Evolutionary conservation across 768 basidiomycete species (phyloP).

Genomic region (Auricularia sp.): DNA sequence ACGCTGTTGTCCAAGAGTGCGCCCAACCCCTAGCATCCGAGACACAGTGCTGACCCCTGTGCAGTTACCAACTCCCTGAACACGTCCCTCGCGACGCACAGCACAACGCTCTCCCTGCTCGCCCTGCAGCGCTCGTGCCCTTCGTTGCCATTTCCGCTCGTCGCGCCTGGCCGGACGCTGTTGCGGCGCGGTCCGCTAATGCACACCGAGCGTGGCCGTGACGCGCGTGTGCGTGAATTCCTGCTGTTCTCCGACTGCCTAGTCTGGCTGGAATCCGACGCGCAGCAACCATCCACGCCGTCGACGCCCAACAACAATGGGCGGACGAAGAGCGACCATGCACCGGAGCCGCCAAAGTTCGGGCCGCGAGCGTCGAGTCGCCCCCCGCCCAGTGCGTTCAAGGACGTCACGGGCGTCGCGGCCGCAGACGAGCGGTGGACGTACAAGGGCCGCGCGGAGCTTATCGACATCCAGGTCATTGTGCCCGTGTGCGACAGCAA

Average conservation of each 20-base stretch:
- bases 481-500: conserved; percentile 40
- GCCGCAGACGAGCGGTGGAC: conserved; percentile 48
- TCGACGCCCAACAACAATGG: neutral
- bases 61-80: conserved; percentile 72
- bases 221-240: conserved; percentile 54
- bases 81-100: conserved; percentile 67
- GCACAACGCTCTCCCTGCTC: conserved; percentile 64
- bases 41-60: neutral
- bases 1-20: conserved; percentile 67
- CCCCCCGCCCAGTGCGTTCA: conserved; percentile 6
- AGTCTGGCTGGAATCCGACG: conserved; percentile 59
- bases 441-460: conserved; percentile 57
- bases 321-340: conserved; percentile 24
- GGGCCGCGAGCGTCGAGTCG: conserved; percentile 52
- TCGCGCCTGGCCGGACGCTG: conserved; percentile 71
- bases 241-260: conserved; percentile 77
- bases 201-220: conserved; percentile 36
- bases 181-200: conserved; percentile 57
- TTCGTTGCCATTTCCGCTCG: conserved; percentile 67
- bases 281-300: conserved; percentile 21
- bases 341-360: conserved; percentile 21
- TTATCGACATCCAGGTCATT: conserved; percentile 72
- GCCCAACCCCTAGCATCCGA: conserved; percentile 12
- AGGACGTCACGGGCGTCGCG: conserved; percentile 15
- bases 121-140: conserved; percentile 70